Evolutionary conservation across 108 stramenopile genomes (phyloP), one percentile per base, ranked within the genome.

Genomic region (Cyclotella baltica): DNA sequence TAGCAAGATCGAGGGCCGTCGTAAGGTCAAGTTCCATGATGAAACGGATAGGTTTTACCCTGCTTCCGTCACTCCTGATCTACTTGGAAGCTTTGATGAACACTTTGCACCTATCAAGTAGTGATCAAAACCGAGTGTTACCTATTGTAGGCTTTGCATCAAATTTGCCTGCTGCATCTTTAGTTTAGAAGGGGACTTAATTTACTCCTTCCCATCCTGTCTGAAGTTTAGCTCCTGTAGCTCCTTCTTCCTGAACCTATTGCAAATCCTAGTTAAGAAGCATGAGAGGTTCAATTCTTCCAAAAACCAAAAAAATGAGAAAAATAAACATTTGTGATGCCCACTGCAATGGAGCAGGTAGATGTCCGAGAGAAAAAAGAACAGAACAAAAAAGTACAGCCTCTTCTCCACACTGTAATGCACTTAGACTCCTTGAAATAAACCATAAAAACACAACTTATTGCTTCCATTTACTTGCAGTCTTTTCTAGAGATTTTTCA

Each of bases 11-110:
- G 67, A 62, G 16, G 34, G 47, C 15, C 76, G 76, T 6, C 67
- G 67, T n/a, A 77, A 62, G 43, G 76, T 77, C 11, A 68, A 69
- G 35, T 77, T 77, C 35, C 59, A 56, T 28, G 67, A 77, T 4
- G 76, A 77, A 40, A 61, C 48, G 15, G 56, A 77, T 25, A 35
- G 25, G 22, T 61, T 77, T 28, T 77, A 69, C 25, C 76, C 76
- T 19, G 67, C 67, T 8, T 77, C 76, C 33, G 63, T 77, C 13
- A 77, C 76, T 28, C 76, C 76, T 9, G 76, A 77, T 19, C 38
- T 58, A 29, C 36, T 9, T 28, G 67, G 75, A 10, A 76, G 75
- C 58, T 76, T 76, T 46, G 75, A 76, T 57, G 66, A 72, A 61
- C 71, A 72, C 28, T 55, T 72, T 30, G 67, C 67, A 33, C 30